These are phyloP conservation scores for Quercus aquifolioides DNA, from an alignment of 306 rosid genomes.

Conservation along the genomic window DNA sequence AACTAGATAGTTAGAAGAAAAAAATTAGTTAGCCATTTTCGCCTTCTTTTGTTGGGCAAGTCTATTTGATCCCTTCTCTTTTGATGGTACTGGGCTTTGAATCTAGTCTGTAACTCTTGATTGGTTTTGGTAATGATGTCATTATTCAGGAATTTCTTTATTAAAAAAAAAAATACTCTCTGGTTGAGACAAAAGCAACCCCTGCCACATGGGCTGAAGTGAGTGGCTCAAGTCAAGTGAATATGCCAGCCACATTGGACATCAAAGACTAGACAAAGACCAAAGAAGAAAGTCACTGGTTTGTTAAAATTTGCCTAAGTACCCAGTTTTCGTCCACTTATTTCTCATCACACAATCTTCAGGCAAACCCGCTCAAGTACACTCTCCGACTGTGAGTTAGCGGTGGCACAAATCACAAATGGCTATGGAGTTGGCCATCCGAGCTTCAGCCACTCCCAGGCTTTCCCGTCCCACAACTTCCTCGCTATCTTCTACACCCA, in stretches of 20 bases:
- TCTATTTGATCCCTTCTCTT: no score
- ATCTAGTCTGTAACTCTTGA: no score
- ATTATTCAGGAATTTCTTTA: no score
- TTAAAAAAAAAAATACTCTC: no score
- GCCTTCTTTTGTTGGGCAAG: no score
- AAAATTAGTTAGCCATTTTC: no score
- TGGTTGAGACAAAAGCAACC: no score
- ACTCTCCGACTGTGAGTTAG: not conserved
- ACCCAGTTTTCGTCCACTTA: slow-evolving; percentile 34
- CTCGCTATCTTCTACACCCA: slow-evolving; percentile 24
- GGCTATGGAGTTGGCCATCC: slow-evolving; percentile 61
- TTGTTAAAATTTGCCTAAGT: not conserved
- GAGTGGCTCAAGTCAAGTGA: no score
- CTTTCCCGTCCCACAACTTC: slow-evolving; percentile 37
- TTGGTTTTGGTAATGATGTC: no score
- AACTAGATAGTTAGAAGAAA: no score
- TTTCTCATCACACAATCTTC: slow-evolving; percentile 36
- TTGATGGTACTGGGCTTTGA: no score
- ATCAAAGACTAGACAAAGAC: not conserved
- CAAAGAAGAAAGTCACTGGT: not conserved
- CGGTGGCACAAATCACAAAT: slow-evolving; percentile 25
- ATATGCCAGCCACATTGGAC: slow-evolving; percentile 29
- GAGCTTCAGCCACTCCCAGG: slow-evolving; percentile 57
- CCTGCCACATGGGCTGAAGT: no score
- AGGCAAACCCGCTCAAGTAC: not conserved